These are phyloP conservation scores for Xylariaceae sp. DNA, from an alignment of 2,329 filamentous ascomycete species.

Conservation along the genomic window DNA sequence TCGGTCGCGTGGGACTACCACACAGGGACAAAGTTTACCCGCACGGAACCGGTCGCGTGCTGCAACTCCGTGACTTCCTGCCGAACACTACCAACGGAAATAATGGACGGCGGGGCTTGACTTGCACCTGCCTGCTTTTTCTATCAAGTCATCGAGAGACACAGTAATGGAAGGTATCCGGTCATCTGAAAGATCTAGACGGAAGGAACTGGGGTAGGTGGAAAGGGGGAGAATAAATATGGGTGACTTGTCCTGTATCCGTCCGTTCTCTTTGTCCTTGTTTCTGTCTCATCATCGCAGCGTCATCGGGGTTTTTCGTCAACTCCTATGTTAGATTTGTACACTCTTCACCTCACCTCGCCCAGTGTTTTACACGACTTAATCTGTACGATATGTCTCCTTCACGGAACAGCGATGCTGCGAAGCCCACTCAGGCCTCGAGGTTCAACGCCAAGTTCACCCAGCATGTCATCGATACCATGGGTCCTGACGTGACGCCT, in stretches of 20 bases:
- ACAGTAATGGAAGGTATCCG: too few species aligned
- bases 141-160: conserved; percentile 1
- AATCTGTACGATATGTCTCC: conserved; percentile 22
- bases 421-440: conserved; percentile 31
- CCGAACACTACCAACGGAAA: conserved; percentile 23
- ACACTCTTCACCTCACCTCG: neutral
- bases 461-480: conserved; percentile 64
- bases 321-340: too few species aligned
- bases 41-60: conserved; percentile 21
- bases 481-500: conserved; percentile 62
- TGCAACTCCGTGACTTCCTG: conserved; percentile 20
- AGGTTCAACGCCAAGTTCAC: conserved; percentile 74
- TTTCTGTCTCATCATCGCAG: neutral
- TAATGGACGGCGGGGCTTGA: conserved; percentile 25
- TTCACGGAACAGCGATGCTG: conserved; percentile 25
- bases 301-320: neutral
- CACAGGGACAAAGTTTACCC: conserved; percentile 29
- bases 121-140: conserved; percentile 4
- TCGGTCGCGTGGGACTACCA: conserved; percentile 1
- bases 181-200: too few species aligned
- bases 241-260: neutral
- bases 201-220: neutral
- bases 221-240: conserved; percentile 11
- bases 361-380: neutral
- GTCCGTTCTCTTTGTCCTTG: neutral